Evolutionary conservation across 2,329 filamentous ascomycete species (phyloP), one percentile per base, ranked within the genome.

Genomic region (Aureobasidium uvarum): DNA sequence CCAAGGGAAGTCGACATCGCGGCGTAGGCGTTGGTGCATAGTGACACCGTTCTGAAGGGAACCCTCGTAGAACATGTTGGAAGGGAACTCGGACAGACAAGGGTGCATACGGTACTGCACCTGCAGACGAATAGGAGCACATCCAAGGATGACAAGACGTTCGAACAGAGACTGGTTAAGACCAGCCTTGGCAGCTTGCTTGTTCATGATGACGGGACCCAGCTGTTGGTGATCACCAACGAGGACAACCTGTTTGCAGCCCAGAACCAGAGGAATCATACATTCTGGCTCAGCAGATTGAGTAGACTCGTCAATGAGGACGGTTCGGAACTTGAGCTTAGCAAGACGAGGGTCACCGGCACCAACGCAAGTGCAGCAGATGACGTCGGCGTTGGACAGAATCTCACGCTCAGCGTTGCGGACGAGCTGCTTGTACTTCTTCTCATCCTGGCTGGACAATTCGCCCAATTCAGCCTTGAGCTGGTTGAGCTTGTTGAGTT

Each of bases 71-170:
- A 99, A 99, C 95, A 99, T 98, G 80, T 98, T 98, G 66, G 94
- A 98, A 0, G 95, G 95, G 73, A 99, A 99, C 73, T 96, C 90
- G 0, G 95, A 98, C 48, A 99, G 84, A 74, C 94, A 97, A 31
- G 95, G 95, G 74, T 99, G 95, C 95, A 99, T 99, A 75, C 95
- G 94, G 76, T 99, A 99, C 76, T 99, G 95, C 45, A 96, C 93
- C 72, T 96, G 96, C 63, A 99, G 85, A 63, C 94, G 90, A 71
- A 97, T 97, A 5, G 95, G 95, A 48, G 89, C 88, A 72, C 93
- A 90, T 56, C 90, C 89, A 18, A 99, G 85, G 73, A 94, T 92
- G 72, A 98, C 94, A 60, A 99, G 84, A 73, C 95, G 92, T 80
- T 99, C 95, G 74, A 99, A 99, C 11, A 99, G 83, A n/a, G 94